These are phyloP conservation scores for Blastomyces parvus DNA, from an alignment of 2,329 filamentous ascomycete genomes.

Conservation along the genomic window DNA sequence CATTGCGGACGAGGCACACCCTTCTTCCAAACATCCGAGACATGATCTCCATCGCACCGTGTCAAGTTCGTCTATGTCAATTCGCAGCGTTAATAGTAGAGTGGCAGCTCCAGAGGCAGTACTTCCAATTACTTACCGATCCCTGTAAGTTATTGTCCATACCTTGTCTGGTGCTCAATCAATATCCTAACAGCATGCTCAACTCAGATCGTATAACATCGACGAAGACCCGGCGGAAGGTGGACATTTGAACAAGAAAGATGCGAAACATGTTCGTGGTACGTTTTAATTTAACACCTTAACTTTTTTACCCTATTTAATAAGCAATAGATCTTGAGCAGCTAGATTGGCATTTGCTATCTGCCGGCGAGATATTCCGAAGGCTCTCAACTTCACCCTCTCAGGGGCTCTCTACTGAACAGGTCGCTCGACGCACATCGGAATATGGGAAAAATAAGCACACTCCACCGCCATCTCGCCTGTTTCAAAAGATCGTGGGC, in stretches of 20 bases:
- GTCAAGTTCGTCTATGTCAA: constrained; percentile 14
- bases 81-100: constrained; percentile 12
- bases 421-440: constrained; percentile 45
- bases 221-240: constrained; percentile 8
- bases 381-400: constrained; percentile 49
- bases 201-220: constrained; percentile 14
- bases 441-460: constrained; percentile 60
- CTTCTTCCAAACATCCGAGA: constrained; percentile 8
- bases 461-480: constrained; percentile 54
- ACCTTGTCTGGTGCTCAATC: not conserved
- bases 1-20: constrained; percentile 11
- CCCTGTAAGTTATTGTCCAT: constrained; percentile 10
- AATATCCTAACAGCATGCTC: constrained; percentile 1
- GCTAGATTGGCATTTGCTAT: constrained; percentile 59
- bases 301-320: not conserved
- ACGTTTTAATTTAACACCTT: not conserved
- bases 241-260: not conserved
- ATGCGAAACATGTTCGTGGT: constrained; percentile 2
- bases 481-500: constrained; percentile 48
- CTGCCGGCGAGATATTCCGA: constrained; percentile 48
- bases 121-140: constrained; percentile 15
- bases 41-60: constrained; percentile 9
- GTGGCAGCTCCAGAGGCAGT: constrained; percentile 13
- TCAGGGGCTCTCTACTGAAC: constrained; percentile 52
- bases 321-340: constrained; percentile 44